Base-by-base conservation (phyloP, 768 basidiomycete species). In the Xerocomus spinulosus region DNA sequence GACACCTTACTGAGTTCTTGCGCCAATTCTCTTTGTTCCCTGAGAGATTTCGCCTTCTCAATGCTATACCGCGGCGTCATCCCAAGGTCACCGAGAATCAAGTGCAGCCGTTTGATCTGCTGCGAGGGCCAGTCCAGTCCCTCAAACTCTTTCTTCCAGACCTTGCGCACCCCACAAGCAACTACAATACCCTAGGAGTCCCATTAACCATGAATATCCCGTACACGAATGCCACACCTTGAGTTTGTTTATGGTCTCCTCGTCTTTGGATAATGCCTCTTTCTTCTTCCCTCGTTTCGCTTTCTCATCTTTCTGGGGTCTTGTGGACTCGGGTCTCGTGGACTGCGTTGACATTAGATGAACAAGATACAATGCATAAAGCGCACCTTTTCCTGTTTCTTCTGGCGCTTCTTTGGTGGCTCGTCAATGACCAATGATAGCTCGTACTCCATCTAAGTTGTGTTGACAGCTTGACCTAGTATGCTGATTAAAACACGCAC, bases 1-100 rank as follows among this genome's bases (percentile, higher is more conserved):
- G 18, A 20, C 26, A 20, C 73, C 80, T 26, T 54, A 93, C 91
- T 77, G 17, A 92, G 73, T 60, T 93, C 90, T 50, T 88, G 73
- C 20, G 79, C 84, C 6, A 91, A 62, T 61, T 93, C 93, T 37
- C 90, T 73, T 59, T 79, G 79, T 63, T 73, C 79, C 51, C 76
- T 85, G 56, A 94, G 85, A 3, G 72, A 69, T 56, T 80, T 87
- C 4, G 92, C 92, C 67, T 93, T 85, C 44, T 89, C 90, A 58
- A 90, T 57, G 51, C 81, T 92, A 59, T 83, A 71, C 20, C 84
- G 77, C 1, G 87, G 87, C 0, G 72, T 78, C 89, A 93, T 94
- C 1, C 91, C 91, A 25, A 92, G 73, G 4, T 83, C 85, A 21
- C 70, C 59, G 8, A 92, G 72, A 12, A 86, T 82, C 48, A 76